Evolutionary conservation across 1,284 basidiomycete genomes (phyloP), one percentile per base, ranked within the genome.

Genomic region (Rhodotorula sp.): DNA sequence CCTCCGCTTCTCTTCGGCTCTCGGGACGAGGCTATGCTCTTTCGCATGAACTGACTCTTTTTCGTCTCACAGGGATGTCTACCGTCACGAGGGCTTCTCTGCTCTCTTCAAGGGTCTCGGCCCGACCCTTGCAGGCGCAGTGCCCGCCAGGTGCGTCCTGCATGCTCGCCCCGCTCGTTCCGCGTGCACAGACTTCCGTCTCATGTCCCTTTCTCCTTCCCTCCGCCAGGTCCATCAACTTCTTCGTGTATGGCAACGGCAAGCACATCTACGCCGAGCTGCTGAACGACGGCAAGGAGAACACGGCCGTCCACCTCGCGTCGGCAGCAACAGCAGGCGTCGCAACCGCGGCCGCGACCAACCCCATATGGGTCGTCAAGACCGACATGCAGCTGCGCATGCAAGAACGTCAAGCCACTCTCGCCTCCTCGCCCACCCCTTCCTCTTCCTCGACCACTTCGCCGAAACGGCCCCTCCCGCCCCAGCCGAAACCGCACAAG

Each of bases 351-450:
- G 91, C 93, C 0, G 92, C 88, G 16, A 98, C 96, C 23, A 98
- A 98, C 81, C 96, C 96, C 0, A 97, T 99, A 58, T 99, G 96
- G 96, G 95, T 99, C 53, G 92, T 99, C 76, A 98, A 98, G 82
- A 99, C 96, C 50, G 64, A 70, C 44, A 67, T 45, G 80, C 81
- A 70, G 44, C 64, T 78, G 42, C 73, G 77, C 54, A 66, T 65
- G 27, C 66, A 74, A 45, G 53, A 74, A 64, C 77, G 59, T 17
- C 53, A 68, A 48, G 61, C 66, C 27, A 25, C 61, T 7, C 21
- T 49, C 23, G 25, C 63, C 13, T 21, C 62, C 7, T 21, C 74
- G 3, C 48, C 76, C 1, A 7, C 72, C 27, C 56, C 77, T 42
- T 53, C 68, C 13, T 45, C 77, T 13, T 59, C 70, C 7, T 66